Evolutionary conservation across 345 rosid species (phyloP).

Genomic region (Noccaea bulbosa): DNA sequence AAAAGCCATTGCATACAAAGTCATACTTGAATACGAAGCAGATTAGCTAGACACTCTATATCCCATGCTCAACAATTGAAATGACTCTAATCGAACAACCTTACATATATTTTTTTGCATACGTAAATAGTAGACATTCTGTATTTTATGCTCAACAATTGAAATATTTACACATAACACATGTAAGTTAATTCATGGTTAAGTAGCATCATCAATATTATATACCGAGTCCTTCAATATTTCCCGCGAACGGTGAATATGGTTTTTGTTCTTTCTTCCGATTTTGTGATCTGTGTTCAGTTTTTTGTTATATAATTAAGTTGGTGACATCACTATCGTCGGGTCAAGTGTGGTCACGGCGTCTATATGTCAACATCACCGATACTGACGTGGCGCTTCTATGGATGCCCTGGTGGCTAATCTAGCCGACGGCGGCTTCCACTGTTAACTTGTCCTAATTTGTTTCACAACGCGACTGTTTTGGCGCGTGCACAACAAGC

Average conservation of each 20-base stretch:
- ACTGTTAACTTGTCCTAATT: slow-evolving; percentile 3
- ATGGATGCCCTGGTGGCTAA: slow-evolving; percentile 17
- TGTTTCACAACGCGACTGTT: slow-evolving; percentile 21
- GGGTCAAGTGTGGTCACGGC: slow-evolving; percentile 44
- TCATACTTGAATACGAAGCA: slow-evolving; percentile 1
- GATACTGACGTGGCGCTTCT: slow-evolving; percentile 31
- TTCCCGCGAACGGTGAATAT: slow-evolving; percentile 13
- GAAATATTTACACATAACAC: background rate
- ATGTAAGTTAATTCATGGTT: background rate
- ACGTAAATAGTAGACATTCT: background rate
- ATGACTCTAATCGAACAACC: background rate
- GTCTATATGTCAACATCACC: slow-evolving; percentile 38
- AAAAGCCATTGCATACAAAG: too few species aligned
- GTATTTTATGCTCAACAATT: background rate
- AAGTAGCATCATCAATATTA: background rate
- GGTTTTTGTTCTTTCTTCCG: background rate
- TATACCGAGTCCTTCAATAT: background rate
- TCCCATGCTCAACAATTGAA: background rate
- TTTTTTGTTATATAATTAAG: background rate
- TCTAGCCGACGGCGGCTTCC: slow-evolving; percentile 41
- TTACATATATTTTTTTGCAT: background rate
- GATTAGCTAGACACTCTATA: background rate
- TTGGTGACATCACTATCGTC: slow-evolving; percentile 31
- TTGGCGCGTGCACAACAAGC: slow-evolving; percentile 20
- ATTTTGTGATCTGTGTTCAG: background rate